phyloP scores from a whole-genome alignment of 768 basidiomycete species.

The Rhizopogon rudus region DNA sequence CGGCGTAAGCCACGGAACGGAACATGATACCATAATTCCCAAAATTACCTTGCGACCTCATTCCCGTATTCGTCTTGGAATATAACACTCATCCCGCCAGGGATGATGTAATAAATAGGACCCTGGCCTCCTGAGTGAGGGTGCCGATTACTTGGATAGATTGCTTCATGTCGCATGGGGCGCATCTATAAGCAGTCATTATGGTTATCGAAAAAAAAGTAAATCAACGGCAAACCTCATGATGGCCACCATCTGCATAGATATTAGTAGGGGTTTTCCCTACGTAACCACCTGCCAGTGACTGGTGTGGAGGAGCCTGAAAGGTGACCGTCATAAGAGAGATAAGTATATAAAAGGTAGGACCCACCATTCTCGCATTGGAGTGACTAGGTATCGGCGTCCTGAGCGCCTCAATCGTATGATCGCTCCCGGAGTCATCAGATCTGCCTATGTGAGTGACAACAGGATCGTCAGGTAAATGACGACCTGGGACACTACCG shows the following conservation, averaged over 20 bases:
- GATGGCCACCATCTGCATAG: slow-evolving; percentile 16
- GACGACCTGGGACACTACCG: slow-evolving; percentile 5
- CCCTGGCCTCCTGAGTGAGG: slow-evolving; percentile 17
- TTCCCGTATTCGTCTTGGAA: slow-evolving; percentile 64
- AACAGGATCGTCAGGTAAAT: slow-evolving; percentile 12
- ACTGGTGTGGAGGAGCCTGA: slow-evolving; percentile 10
- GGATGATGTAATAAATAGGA: slow-evolving; percentile 57
- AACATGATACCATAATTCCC: neutral
- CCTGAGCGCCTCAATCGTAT: slow-evolving; percentile 24
- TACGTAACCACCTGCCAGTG: neutral
- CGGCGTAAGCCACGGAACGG: neutral
- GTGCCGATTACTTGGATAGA: slow-evolving; percentile 17
- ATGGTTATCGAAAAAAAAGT: neutral
- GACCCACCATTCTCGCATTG: slow-evolving; percentile 22
- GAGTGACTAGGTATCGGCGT: slow-evolving; percentile 17
- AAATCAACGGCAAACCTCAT: slow-evolving; percentile 15
- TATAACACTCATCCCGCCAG: slow-evolving; percentile 58
- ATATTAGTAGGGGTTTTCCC: slow-evolving; percentile 26
- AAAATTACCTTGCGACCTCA: slow-evolving; percentile 53
- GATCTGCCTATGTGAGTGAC: slow-evolving; percentile 17
- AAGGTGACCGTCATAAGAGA: slow-evolving; percentile 11
- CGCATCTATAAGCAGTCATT: slow-evolving; percentile 10
- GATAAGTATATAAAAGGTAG: neutral
- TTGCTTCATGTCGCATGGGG: slow-evolving; percentile 21
- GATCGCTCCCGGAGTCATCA: slow-evolving; percentile 21